A percentile compares a stretch with the other conserved stretches of the same genome.
Conservation (phyloP, 371 early-diverging fungal species). For the Lichtheimia hyalospora region DNA sequence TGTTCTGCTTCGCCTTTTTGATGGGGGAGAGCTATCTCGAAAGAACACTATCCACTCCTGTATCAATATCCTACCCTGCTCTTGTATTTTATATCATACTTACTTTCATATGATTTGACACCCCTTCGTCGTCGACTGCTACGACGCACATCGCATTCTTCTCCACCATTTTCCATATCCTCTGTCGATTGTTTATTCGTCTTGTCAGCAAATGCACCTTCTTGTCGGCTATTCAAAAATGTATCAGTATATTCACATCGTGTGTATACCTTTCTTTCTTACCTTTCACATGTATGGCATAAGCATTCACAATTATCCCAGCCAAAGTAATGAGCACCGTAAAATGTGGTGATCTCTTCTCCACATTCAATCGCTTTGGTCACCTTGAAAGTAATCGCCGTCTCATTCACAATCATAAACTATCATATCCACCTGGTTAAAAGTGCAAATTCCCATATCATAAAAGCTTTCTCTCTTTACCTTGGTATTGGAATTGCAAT, state of each 20-base stretch:
- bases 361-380: constrained; percentile 66
- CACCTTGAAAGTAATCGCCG: constrained; percentile 76
- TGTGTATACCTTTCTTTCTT: background rate
- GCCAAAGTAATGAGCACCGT: constrained; percentile 89
- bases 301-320: constrained; percentile 81
- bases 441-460: background rate
- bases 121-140: too few species aligned
- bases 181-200: too few species aligned
- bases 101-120: too few species aligned
- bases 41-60: too few species aligned
- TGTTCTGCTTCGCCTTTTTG: too few species aligned
- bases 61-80: too few species aligned
- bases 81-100: too few species aligned
- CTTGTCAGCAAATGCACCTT: background rate
- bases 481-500: background rate
- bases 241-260: background rate
- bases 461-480: background rate
- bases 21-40: too few species aligned
- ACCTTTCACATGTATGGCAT: constrained; percentile 80
- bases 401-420: constrained; percentile 58
- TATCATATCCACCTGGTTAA: constrained; percentile 1
- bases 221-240: background rate
- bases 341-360: constrained; percentile 86
- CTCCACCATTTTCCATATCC: too few species aligned
- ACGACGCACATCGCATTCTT: too few species aligned